Base-by-base conservation (phyloP, 2,329 filamentous ascomycete genomes). In the Pleoardoris graminearum region DNA sequence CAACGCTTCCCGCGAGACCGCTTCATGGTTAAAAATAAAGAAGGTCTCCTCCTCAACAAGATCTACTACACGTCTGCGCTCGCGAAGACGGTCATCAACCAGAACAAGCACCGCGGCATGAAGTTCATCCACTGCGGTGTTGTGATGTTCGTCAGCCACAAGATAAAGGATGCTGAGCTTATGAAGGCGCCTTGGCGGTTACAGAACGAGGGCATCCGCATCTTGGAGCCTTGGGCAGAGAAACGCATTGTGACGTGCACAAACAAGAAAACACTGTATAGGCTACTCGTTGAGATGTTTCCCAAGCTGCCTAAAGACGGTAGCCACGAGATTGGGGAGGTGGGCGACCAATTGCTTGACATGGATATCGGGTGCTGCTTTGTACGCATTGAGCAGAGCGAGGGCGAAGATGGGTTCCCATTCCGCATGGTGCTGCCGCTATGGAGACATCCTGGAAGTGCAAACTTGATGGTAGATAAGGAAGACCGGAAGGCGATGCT, bases 401-500 rank as follows among this genome's bases (percentile, higher is more conserved):
- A 84, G 33, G 78, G 65, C 2, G 79, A 82, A 54, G 80, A 86
- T 62, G 84, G 82, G 11, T 82, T 86, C 58, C 77, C 75, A 67
- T 93, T 97, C 77, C 80, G 84, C 22, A 91, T 97, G 84, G 89
- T 93, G 1, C 81, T 99, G 16, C 94, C 94, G 3, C 79, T 99
- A 23, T 99, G 94, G 94, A 88, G 95, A 76, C 95, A 91, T 70
- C 83, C 96, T 55, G 87, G 92, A 63, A 93, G 89, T 17, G 81
- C 97, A 53, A 99, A 99, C 73, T 83, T 99, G 48, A 99, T 99
- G 94, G 80, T 99, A 68, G 93, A 94, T 44, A 99, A 99, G 79
- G 94, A 99, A 73, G 94, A 99, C 61, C 85, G 94, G 14, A 87
- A 75, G 67, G 94, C 94, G 1, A 95, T 97, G 90, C 78, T 97